Conservation (phyloP, 305 asterid species). For the Rubia balearica region DNA sequence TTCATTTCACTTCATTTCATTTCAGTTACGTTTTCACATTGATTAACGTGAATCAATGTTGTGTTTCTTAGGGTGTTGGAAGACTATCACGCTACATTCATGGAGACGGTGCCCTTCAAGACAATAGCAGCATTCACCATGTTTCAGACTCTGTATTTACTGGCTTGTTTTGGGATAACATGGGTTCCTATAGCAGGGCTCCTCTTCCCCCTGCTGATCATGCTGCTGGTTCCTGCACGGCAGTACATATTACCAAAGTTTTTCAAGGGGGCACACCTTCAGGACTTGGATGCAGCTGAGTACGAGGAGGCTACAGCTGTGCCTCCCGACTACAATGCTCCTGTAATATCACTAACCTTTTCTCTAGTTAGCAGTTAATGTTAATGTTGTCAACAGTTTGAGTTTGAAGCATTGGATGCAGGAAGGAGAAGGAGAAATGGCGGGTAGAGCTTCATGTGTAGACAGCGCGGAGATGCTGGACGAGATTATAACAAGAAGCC, state of each 20-base stretch:
- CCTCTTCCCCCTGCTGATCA: slow-evolving; percentile 67
- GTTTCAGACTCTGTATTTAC: slow-evolving; percentile 61
- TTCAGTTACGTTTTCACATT: neutral
- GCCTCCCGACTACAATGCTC: slow-evolving; percentile 41
- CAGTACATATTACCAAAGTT: slow-evolving; percentile 63
- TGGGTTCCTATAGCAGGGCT: slow-evolving; percentile 93
- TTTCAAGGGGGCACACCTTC: slow-evolving; percentile 72
- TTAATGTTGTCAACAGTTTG: no score
- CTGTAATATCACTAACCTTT: neutral
- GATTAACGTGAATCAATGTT: neutral
- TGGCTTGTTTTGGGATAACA: slow-evolving; percentile 75
- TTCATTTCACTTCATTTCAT: neutral
- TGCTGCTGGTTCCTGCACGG: slow-evolving; percentile 80
- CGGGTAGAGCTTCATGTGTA: slow-evolving; percentile 35
- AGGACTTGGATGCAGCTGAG: slow-evolving; percentile 85
- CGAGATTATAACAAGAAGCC: slow-evolving; percentile 70
- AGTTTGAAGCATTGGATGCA: slow-evolving; percentile 11
- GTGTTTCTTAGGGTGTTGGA: slow-evolving; percentile 54
- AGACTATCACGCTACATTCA: slow-evolving; percentile 69
- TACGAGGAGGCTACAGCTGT: slow-evolving; percentile 75
- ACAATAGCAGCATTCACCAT: slow-evolving; percentile 59
- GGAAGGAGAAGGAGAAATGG: slow-evolving; percentile 62
- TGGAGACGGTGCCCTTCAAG: slow-evolving; percentile 85
- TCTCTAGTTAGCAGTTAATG: neutral
- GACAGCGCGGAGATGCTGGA: slow-evolving; percentile 73